A percentile compares a stretch with the other conserved stretches of the same genome.
phyloP scores from a whole-genome alignment of 1,284 basidiomycete genomes.

The Ceratobasidium sp. region DNA sequence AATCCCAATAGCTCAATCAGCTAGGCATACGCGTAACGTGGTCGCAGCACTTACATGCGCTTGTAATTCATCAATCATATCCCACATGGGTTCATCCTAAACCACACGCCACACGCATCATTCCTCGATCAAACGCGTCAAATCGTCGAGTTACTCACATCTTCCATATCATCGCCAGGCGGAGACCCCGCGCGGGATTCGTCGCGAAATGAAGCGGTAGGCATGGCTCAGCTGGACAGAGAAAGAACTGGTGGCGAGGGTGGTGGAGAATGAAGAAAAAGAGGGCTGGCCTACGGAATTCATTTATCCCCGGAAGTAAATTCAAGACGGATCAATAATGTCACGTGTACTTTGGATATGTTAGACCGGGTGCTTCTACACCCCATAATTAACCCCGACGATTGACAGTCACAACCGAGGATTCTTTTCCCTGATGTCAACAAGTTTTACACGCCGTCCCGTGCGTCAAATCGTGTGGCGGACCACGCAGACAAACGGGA shows the following conservation, averaged over 20 bases:
- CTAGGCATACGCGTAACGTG: neutral
- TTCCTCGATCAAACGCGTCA: neutral
- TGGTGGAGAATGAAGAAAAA: neutral
- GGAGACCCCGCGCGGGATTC: slow-evolving; percentile 22
- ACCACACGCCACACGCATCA: neutral
- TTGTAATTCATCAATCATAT: slow-evolving; percentile 88
- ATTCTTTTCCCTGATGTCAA: no score
- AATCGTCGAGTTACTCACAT: neutral
- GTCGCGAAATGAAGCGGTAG: slow-evolving; percentile 13
- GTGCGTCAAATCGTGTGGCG: neutral
- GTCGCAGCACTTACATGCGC: slow-evolving; percentile 68
- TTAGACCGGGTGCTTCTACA: no score
- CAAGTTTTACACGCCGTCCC: neutral
- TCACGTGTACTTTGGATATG: no score
- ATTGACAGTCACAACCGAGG: no score
- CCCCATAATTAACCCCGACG: no score
- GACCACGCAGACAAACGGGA: neutral
- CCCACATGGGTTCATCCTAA: slow-evolving; percentile 62
- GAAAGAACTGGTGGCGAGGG: slow-evolving; percentile 7
- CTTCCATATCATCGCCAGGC: slow-evolving; percentile 7
- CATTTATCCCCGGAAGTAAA: no score
- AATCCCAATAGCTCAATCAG: no score
- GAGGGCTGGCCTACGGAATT: no score
- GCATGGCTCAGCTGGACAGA: neutral
- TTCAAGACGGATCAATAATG: no score